These are phyloP conservation scores for Ascomycota sp. DNA, from an alignment of 2,329 filamentous ascomycete genomes.

Conservation along the genomic window DNA sequence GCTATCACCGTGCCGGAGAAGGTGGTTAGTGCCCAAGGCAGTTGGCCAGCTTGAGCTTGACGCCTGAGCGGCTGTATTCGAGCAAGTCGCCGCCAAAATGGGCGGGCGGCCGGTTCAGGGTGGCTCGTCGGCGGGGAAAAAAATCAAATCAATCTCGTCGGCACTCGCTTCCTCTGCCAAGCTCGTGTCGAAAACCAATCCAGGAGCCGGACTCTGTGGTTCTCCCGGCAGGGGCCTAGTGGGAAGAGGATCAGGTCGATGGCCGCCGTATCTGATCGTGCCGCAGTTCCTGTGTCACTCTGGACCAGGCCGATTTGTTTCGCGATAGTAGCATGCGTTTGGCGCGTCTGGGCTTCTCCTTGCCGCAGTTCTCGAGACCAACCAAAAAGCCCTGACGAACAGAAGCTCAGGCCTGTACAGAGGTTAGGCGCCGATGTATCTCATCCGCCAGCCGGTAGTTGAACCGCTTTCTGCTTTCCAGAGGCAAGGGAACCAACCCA, in stretches of 20 bases:
- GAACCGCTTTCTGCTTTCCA: too few species aligned
- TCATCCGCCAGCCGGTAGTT: too few species aligned
- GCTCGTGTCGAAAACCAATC: conserved; percentile 4
- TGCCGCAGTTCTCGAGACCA: background rate
- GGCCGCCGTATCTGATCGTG: conserved; percentile 6
- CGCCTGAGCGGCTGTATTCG: too few species aligned
- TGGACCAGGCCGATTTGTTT: conserved; percentile 4
- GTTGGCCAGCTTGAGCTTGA: too few species aligned
- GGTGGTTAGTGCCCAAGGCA: too few species aligned
- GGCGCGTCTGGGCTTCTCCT: conserved; percentile 2
- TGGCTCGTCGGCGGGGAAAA: too few species aligned
- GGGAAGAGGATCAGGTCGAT: conserved; percentile 4
- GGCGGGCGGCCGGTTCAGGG: too few species aligned
- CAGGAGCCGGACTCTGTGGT: conserved; percentile 1
- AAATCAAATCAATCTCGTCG: background rate
- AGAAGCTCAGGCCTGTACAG: too few species aligned
- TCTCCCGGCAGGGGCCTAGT: conserved; percentile 2
- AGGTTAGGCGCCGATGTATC: too few species aligned
- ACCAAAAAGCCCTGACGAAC: background rate
- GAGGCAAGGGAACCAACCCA: too few species aligned
- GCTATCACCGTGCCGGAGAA: background rate
- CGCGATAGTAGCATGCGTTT: conserved; percentile 5
- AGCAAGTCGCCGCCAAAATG: too few species aligned
- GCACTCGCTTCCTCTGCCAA: conserved; percentile 4
- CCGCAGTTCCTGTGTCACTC: conserved; percentile 6